A percentile compares a stretch with the other conserved stretches of the same genome.
These are phyloP conservation scores for Delphinella strobiligena DNA, from an alignment of 2,329 filamentous ascomycete species.

Conservation along the genomic window DNA sequence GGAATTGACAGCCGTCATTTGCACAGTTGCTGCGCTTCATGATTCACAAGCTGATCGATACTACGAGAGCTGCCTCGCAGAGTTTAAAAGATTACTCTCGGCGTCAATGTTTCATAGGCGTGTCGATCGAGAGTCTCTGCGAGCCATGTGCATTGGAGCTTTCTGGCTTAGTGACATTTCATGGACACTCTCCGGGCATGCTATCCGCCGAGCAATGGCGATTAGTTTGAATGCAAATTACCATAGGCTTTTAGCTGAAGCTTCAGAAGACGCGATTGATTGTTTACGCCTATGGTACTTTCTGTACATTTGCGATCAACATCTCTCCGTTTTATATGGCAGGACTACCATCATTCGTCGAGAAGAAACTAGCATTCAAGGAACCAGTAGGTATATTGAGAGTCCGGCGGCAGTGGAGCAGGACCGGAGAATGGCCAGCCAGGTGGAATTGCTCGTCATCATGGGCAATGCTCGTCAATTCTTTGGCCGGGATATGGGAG, in stretches of 20 bases:
- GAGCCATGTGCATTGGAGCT: constrained; percentile 47
- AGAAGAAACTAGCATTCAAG: constrained; percentile 45
- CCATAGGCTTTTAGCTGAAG: constrained; percentile 26
- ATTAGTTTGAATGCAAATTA: constrained; percentile 26
- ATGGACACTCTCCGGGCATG: constrained; percentile 48
- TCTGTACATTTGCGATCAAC: constrained; percentile 54
- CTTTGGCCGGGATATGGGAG: constrained; percentile 44
- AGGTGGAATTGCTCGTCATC: constrained; percentile 48
- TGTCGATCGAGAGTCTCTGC: constrained; percentile 41
- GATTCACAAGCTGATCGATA: constrained; percentile 41
- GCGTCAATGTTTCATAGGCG: constrained; percentile 46
- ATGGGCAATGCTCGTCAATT: constrained; percentile 41
- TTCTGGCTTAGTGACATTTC: constrained; percentile 53
- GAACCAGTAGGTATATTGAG: constrained; percentile 45
- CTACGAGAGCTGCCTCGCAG: constrained; percentile 43
- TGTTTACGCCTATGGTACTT: constrained; percentile 50
- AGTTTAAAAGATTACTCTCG: constrained; percentile 45
- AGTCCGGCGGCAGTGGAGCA: constrained; percentile 39
- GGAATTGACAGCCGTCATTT: constrained; percentile 42
- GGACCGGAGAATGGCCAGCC: constrained; percentile 45
- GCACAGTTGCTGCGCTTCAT: constrained; percentile 47
- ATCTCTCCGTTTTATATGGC: constrained; percentile 51
- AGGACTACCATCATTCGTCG: constrained; percentile 43
- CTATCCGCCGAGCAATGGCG: constrained; percentile 38
- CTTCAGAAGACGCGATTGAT: constrained; percentile 35